These are phyloP conservation scores for Colletotrichum camelliae DNA, from an alignment of 2,329 filamentous ascomycete genomes.

Conservation along the genomic window DNA sequence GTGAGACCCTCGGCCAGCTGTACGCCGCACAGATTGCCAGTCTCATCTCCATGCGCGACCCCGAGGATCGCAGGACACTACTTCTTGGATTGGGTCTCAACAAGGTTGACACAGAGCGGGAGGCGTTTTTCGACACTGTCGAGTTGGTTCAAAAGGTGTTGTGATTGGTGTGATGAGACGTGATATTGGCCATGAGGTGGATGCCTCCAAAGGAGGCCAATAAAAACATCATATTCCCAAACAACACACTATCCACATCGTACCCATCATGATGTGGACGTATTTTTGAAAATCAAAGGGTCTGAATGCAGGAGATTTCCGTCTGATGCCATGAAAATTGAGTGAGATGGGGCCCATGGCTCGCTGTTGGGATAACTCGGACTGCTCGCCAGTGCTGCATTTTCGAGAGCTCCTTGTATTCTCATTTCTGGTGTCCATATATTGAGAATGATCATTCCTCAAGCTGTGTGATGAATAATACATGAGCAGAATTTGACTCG, in stretches of 20 bases:
- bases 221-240: neutral
- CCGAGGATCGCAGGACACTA: conserved; percentile 66
- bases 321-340: too few relatives aligned
- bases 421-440: neutral
- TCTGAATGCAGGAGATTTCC: too few relatives aligned
- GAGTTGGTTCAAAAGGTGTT: conserved; percentile 66
- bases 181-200: neutral
- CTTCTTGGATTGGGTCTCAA: conserved; percentile 66
- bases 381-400: neutral
- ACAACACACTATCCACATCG: too few relatives aligned
- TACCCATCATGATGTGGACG: too few relatives aligned
- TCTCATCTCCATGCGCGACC: conserved; percentile 73
- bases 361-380: neutral
- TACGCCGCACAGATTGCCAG: conserved; percentile 90
- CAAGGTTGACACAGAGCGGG: conserved; percentile 54
- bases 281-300: too few relatives aligned
- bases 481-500: too few relatives aligned
- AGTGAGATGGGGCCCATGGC: too few relatives aligned
- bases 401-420: neutral
- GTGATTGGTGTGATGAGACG: conserved; percentile 27
- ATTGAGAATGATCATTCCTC: accelerated
- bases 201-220: neutral
- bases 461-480: neutral
- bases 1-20: conserved; percentile 85
- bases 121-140: conserved; percentile 68